A percentile compares a stretch with the other conserved stretches of the same genome.
Evolutionary conservation across 306 rosid genomes (phyloP).

Genomic region (Prunus padus): DNA sequence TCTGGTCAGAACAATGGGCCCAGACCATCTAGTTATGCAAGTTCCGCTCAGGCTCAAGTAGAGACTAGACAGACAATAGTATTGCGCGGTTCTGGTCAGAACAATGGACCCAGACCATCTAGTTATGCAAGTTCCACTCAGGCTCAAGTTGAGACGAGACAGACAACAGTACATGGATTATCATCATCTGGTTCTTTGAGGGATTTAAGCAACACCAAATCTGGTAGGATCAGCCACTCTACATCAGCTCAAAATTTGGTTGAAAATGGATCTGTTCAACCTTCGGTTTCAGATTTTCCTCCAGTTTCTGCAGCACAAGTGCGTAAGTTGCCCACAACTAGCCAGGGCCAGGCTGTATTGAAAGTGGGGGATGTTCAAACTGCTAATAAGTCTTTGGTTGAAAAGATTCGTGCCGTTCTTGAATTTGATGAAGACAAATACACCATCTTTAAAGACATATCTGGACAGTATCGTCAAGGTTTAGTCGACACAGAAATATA

Average conservation of each 20-base stretch:
- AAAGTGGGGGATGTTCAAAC: conserved; percentile 62
- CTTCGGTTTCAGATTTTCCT: conserved; percentile 71
- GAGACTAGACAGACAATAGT: not conserved
- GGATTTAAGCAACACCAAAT: conserved; percentile 43
- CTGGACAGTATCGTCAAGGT: conserved; percentile 86
- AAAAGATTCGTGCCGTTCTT: conserved; percentile 75
- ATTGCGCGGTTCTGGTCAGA: conserved; percentile 24
- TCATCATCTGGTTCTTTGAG: conserved; percentile 47
- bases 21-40: not conserved
- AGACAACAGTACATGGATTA: conserved; percentile 34
- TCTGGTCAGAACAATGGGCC: too few relatives aligned
- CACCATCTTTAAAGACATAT: conserved; percentile 64
- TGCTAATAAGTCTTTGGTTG: conserved; percentile 91
- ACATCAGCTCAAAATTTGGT: conserved; percentile 77
- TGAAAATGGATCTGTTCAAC: conserved; percentile 43
- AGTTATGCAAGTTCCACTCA: conserved; percentile 23
- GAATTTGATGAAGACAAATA: conserved; percentile 79
- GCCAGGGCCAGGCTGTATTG: conserved; percentile 49
- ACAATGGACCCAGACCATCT: conserved; percentile 36
- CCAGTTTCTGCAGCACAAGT: conserved; percentile 69
- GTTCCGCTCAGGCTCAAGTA: conserved; percentile 11
- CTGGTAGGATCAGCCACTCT: conserved; percentile 62
- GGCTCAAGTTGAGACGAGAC: conserved; percentile 7
- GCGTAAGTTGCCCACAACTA: conserved; percentile 47
- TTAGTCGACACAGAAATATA: conserved; percentile 59